Conservation (phyloP, 2,329 filamentous ascomycete genomes). For the Cladophialophora chaetospira region DNA sequence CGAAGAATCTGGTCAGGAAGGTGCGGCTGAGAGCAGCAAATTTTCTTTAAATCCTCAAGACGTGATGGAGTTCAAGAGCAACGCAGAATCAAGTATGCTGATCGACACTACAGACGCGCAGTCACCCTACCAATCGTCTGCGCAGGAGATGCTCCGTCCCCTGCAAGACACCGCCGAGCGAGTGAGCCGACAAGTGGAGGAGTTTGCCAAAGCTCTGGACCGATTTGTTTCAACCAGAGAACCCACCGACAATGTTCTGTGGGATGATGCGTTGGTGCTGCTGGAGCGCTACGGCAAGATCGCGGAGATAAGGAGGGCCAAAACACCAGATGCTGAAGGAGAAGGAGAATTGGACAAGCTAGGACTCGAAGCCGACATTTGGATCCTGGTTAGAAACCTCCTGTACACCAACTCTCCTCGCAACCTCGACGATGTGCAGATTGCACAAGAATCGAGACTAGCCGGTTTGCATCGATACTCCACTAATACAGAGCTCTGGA, state of each 20-base stretch:
- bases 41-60: background rate
- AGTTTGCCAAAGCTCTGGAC: constrained; percentile 81
- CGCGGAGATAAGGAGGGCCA: constrained; percentile 48
- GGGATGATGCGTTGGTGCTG: constrained; percentile 68
- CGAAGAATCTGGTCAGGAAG: constrained; percentile 34
- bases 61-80: background rate
- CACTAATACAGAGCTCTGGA: constrained; percentile 64
- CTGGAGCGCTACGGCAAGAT: constrained; percentile 65
- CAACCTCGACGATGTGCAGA: constrained; percentile 44
- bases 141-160: constrained; percentile 58
- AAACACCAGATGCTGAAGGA: constrained; percentile 30
- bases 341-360: constrained; percentile 60
- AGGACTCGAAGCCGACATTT: constrained; percentile 84
- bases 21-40: constrained; percentile 16
- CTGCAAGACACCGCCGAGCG: constrained; percentile 67
- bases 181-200: constrained; percentile 79
- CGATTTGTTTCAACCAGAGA: constrained; percentile 58
- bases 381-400: constrained; percentile 64
- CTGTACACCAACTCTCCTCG: constrained; percentile 70
- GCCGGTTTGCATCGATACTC: constrained; percentile 58
- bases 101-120: constrained; percentile 29
- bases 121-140: constrained; percentile 32
- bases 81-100: constrained; percentile 35
- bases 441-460: constrained; percentile 44
- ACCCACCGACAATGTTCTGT: constrained; percentile 41